Conservation (phyloP, 345 rosid species). For the Combretum micranthum region DNA sequence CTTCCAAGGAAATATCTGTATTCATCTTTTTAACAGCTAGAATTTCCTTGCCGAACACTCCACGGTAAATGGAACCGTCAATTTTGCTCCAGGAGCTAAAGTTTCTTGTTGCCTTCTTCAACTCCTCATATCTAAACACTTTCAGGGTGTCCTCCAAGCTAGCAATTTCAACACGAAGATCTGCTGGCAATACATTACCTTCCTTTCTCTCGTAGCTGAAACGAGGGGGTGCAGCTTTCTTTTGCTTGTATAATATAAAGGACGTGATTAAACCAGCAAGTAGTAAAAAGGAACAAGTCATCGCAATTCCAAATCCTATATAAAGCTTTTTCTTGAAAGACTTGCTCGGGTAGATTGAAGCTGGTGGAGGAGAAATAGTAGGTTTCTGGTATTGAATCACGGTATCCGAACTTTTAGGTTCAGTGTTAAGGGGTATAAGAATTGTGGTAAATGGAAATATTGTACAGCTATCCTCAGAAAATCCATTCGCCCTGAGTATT, state of each 20-base stretch:
- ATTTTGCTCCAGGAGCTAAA: conserved; percentile 31
- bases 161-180: conserved; percentile 34
- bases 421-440: conserved; percentile 28
- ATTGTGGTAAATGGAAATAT: conserved; percentile 39
- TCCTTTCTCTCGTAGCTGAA: not conserved
- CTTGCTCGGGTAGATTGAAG: conserved; percentile 6
- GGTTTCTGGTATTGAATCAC: conserved; percentile 11
- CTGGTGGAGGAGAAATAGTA: conserved; percentile 15
- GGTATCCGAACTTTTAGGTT: conserved; percentile 33
- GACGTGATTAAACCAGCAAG: conserved; percentile 11
- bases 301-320: conserved; percentile 24
- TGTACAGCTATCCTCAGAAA: conserved; percentile 11
- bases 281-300: conserved; percentile 23
- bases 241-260: conserved; percentile 15
- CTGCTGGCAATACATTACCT: conserved; percentile 5
- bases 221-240: conserved; percentile 4
- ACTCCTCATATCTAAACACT: conserved; percentile 21
- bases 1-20: conserved; percentile 26
- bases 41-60: conserved; percentile 27
- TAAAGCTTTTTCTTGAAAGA: conserved; percentile 14
- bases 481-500: conserved; percentile 30
- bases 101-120: conserved; percentile 31
- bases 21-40: conserved; percentile 30
- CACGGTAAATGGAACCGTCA: conserved; percentile 31
- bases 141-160: conserved; percentile 28